Percentiles rank a stretch among this genome's conserved stretches.
Evolutionary conservation across 2,329 filamentous ascomycete species (phyloP).

Genomic region (Xylaria sp.): DNA sequence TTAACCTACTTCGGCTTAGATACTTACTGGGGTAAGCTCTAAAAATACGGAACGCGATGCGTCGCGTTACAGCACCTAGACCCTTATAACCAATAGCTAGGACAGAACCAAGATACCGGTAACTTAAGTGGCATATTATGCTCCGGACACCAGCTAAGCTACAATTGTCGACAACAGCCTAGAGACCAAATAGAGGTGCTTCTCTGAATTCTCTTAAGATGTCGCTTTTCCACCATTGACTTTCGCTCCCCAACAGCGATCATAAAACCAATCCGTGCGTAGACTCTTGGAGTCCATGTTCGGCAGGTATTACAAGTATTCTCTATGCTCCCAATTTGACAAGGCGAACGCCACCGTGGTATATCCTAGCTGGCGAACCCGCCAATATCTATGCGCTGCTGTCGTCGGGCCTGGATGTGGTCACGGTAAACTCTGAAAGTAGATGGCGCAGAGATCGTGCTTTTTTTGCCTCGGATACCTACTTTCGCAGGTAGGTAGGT

Average conservation of each 20-base stretch:
- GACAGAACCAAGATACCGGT: not conserved
- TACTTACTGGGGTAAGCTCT: not conserved
- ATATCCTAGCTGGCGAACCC: not conserved
- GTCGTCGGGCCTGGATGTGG: not conserved
- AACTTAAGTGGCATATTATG: no score
- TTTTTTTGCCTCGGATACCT: no score
- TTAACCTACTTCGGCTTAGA: not conserved
- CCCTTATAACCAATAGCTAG: not conserved
- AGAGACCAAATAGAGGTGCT: not conserved
- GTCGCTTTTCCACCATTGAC: no score
- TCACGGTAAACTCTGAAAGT: not conserved
- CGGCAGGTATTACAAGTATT: not conserved
- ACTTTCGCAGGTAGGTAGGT: no score
- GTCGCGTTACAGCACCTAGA: not conserved
- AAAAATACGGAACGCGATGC: slow-evolving; percentile 13
- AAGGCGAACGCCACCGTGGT: not conserved
- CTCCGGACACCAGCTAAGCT: no score
- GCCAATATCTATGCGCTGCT: not conserved
- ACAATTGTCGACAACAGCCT: no score
- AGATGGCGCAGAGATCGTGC: not conserved
- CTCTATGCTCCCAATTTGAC: not conserved
- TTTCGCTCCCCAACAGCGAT: not conserved
- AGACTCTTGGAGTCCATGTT: not conserved
- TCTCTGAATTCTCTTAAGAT: no score
- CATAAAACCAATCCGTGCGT: not conserved